phyloP scores from a whole-genome alignment of 495 filamentous ascomycete genomes.

The Talaromyces ruber region DNA sequence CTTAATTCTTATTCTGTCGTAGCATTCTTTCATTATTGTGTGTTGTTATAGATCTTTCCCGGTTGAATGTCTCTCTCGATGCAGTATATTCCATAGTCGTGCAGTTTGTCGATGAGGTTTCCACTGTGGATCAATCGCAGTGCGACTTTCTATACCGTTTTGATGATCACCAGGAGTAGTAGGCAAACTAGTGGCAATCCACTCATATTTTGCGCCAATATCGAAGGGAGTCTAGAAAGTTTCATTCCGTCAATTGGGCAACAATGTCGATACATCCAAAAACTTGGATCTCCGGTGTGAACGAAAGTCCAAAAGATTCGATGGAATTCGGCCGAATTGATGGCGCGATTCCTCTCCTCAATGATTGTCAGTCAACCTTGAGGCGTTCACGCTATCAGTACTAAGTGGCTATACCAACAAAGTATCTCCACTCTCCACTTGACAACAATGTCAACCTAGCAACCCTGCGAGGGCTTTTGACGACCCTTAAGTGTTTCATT shows the following conservation, averaged over 20 bases:
- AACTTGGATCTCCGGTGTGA: not conserved
- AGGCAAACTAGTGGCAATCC: not conserved
- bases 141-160: not conserved
- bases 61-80: not conserved
- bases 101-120: not conserved
- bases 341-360: not conserved
- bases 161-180: not conserved
- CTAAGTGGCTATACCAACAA: not conserved
- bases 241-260: not conserved
- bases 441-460: not conserved
- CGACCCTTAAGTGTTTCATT: not conserved
- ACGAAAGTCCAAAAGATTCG: not conserved
- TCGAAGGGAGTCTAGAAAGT: not conserved
- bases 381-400: not conserved
- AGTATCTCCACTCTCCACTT: not conserved
- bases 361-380: not conserved
- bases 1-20: not conserved
- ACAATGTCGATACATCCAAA: not conserved
- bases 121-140: not conserved
- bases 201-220: not conserved
- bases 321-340: not conserved
- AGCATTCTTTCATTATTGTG: not conserved
- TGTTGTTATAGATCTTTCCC: not conserved
- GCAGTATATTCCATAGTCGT: not conserved
- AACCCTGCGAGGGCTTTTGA: not conserved